Conservation (phyloP, 2,329 filamentous ascomycete genomes). For the Sporothrix luriei region DNA sequence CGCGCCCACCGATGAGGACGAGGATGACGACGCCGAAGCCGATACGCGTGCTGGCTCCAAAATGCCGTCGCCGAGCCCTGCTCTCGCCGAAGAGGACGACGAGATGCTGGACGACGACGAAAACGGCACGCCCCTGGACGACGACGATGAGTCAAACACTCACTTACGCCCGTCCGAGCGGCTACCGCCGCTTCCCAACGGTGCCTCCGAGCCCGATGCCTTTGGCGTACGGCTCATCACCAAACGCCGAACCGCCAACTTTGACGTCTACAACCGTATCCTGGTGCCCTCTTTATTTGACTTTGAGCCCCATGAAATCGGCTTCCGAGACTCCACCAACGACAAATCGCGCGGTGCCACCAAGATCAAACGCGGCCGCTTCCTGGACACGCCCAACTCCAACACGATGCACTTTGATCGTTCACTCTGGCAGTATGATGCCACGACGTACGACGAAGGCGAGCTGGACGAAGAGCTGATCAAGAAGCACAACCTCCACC, state of each 20-base stretch:
- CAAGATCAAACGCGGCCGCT: slow-evolving; percentile 56
- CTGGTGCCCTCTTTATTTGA: slow-evolving; percentile 54
- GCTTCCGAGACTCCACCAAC: slow-evolving; percentile 62
- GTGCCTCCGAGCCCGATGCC: slow-evolving; percentile 53
- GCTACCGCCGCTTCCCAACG: slow-evolving; percentile 43
- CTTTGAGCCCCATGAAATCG: slow-evolving; percentile 59
- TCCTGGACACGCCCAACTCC: slow-evolving; percentile 57
- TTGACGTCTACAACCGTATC: slow-evolving; percentile 54
- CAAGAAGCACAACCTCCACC: slow-evolving; percentile 55
- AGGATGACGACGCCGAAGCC: slow-evolving; percentile 37
- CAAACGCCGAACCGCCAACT: slow-evolving; percentile 45
- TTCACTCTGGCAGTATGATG: slow-evolving; percentile 57
- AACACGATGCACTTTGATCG: slow-evolving; percentile 59
- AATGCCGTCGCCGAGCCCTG: slow-evolving; percentile 26
- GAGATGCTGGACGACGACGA: slow-evolving; percentile 31
- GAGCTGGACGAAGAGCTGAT: slow-evolving; percentile 57
- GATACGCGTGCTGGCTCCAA: slow-evolving; percentile 28
- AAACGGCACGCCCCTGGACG: slow-evolving; percentile 28
- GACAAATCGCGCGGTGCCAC: slow-evolving; percentile 58
- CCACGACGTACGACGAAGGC: slow-evolving; percentile 50
- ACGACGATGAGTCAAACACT: slow-evolving; percentile 38
- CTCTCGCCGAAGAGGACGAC: slow-evolving; percentile 31
- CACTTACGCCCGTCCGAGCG: slow-evolving; percentile 32
- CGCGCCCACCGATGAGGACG: slow-evolving; percentile 37
- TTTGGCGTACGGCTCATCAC: slow-evolving; percentile 55